These are phyloP conservation scores for Salix viminalis DNA, from an alignment of 345 rosid species.

Conservation along the genomic window DNA sequence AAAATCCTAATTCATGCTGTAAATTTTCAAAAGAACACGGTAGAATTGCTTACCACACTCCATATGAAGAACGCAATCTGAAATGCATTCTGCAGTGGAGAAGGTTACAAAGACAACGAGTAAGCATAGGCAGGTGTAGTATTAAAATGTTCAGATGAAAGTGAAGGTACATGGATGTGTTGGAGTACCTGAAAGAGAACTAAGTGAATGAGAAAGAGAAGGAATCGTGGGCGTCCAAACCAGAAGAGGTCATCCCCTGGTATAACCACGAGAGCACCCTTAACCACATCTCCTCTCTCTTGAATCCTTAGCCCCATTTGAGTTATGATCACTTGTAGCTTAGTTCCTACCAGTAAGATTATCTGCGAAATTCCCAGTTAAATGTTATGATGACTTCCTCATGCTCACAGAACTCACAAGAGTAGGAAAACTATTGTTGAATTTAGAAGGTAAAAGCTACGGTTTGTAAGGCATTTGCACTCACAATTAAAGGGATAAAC, in stretches of 20 bases:
- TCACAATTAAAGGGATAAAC: conserved; percentile 75
- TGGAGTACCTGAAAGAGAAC: conserved; percentile 75
- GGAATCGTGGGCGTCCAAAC: conserved; percentile 78
- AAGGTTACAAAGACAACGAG: background rate
- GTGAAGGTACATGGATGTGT: background rate
- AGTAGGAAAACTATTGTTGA: background rate
- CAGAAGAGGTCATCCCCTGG: conserved; percentile 94
- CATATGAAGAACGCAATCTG: conserved; percentile 80
- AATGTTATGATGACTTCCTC: background rate
- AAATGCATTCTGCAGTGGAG: conserved; percentile 66
- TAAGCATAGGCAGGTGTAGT: background rate
- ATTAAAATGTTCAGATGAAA: background rate
- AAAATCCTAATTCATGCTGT: background rate
- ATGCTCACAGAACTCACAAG: background rate
- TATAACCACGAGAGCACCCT: conserved; percentile 85
- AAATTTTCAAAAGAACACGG: background rate
- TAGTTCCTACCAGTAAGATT: conserved; percentile 66
- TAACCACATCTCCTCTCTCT: conserved; percentile 82
- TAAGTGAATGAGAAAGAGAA: conserved; percentile 83
- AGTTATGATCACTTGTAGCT: conserved; percentile 82
- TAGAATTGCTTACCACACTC: conserved; percentile 54
- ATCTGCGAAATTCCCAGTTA: conserved; percentile 37
- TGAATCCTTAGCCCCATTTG: conserved; percentile 72
- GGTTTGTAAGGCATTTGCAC: conserved; percentile 13
- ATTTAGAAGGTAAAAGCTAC: background rate